These are phyloP conservation scores for Quercus lobata DNA, from an alignment of 331 rosid genomes.

Conservation along the genomic window DNA sequence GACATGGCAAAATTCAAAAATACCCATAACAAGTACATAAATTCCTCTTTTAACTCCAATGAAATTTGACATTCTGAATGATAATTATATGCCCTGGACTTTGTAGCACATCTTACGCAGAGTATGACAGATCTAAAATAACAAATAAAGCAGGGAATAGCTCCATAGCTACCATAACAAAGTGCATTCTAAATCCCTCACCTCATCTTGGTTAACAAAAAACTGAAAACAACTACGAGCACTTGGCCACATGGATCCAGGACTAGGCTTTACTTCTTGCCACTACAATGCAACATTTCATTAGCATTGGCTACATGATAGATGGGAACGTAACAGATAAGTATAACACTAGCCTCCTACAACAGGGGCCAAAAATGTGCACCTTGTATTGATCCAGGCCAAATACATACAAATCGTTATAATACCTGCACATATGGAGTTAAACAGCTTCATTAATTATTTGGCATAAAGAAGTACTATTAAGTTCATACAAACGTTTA, in stretches of 20 bases:
- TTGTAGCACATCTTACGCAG: not conserved
- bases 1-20: not conserved
- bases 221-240: slow-evolving; percentile 96
- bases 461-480: not conserved
- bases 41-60: not conserved
- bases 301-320: not conserved
- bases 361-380: slow-evolving; percentile 13
- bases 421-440: slow-evolving; percentile 58
- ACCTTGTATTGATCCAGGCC: slow-evolving; percentile 96
- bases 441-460: slow-evolving; percentile 16
- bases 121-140: not conserved
- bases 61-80: not conserved
- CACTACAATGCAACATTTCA: slow-evolving; percentile 56
- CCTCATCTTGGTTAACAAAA: slow-evolving; percentile 89
- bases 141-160: slow-evolving; percentile 14
- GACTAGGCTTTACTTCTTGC: slow-evolving; percentile 96
- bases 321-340: not conserved
- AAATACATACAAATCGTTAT: slow-evolving; percentile 78
- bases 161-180: not conserved
- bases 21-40: not conserved
- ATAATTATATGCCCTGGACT: not conserved
- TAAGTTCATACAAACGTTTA: slow-evolving; percentile 9
- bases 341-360: not conserved
- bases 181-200: slow-evolving; percentile 37
- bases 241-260: slow-evolving; percentile 97